These are phyloP conservation scores for Cardamine resedifolia DNA, from an alignment of 345 rosid genomes.

Conservation along the genomic window DNA sequence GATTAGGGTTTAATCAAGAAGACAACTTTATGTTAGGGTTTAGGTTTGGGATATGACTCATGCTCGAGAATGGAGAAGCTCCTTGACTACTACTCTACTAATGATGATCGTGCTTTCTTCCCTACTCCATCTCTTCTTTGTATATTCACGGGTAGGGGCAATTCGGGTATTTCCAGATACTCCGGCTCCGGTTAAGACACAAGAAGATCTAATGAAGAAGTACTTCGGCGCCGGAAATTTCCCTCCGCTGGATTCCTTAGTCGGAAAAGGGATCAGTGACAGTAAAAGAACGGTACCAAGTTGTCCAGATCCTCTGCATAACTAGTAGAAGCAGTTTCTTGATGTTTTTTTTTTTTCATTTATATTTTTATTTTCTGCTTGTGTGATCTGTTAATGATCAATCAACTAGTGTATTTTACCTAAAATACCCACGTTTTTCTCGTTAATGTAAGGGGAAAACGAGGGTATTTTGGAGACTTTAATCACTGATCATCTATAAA, in stretches of 20 bases:
- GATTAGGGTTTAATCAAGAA: conserved; percentile 35
- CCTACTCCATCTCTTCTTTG: conserved; percentile 12
- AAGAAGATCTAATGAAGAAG: conserved; percentile 38
- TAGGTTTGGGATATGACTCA: conserved; percentile 38
- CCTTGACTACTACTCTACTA: conserved; percentile 8
- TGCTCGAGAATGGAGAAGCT: conserved; percentile 38
- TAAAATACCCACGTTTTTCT: conserved; percentile 43
- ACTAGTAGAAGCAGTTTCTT: conserved; percentile 48
- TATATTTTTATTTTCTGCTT: not conserved
- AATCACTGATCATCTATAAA: conserved; percentile 28
- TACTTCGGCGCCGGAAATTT: conserved; percentile 44
- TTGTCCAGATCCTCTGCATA: conserved; percentile 95
- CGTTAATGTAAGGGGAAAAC: conserved; percentile 34
- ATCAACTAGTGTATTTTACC: conserved; percentile 30
- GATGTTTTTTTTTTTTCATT: not conserved
- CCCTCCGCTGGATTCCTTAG: too few species aligned
- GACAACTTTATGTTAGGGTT: conserved; percentile 38
- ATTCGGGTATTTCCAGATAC: conserved; percentile 44
- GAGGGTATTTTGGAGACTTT: conserved; percentile 40
- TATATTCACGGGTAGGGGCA: conserved; percentile 45
- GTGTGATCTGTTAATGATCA: conserved; percentile 1
- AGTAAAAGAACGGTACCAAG: conserved; percentile 78
- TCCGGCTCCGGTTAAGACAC: conserved; percentile 4
- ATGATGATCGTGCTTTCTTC: conserved; percentile 33
- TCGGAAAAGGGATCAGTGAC: conserved; percentile 46